Base-by-base conservation (phyloP, 208 protist species). In the Leishmania guyanensis region DNA sequence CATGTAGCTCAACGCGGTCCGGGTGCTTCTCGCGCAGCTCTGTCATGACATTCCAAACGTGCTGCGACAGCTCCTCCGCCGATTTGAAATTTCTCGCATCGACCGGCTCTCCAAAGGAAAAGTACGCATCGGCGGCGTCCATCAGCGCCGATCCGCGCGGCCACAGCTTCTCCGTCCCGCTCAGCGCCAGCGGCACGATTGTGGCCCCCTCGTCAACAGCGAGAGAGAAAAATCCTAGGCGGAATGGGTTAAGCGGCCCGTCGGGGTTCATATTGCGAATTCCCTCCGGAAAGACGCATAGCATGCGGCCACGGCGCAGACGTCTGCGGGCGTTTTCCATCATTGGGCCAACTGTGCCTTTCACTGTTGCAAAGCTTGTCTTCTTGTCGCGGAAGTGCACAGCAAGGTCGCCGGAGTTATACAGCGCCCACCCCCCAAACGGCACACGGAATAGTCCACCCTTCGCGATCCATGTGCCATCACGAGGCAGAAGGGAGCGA, bases 281-380 rank as follows among this genome's bases (percentile, higher is more conserved):
- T 14, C 95, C 95, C 76, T 98, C 95, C 9, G 95, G 95, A 75
- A 96, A 98, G 6, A 98, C 84, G 77, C 90, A 92, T n/a, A 97
- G 85, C 85, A 91, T 91, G 53, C 92, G 94, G 14, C 92, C 92
- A 46, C 92, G 92, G 26, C 89, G 87, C 69, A 97, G 83, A 73
- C 92, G 92, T 50, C 2, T 39, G 10, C 89, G 86, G 4, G 93
- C 92, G 75, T 90, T 79, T 79, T 96, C 89, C 91, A 98, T 98
- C 89, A 96, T 93, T 0, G 89, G 87, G 2, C 86, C 88, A 0
- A 96, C 93, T 22, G 90, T 92, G 22, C 93, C 95, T 84, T 96
- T 97, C 10, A 95, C 87, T 16, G 92, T 95, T 10, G 90, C 88
- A 70, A 95, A 94, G 51, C 93, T 90, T 10, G 77, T 80, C 78